Base-by-base conservation (phyloP, 2,329 filamentous ascomycete species). In the Calycina marina region DNA sequence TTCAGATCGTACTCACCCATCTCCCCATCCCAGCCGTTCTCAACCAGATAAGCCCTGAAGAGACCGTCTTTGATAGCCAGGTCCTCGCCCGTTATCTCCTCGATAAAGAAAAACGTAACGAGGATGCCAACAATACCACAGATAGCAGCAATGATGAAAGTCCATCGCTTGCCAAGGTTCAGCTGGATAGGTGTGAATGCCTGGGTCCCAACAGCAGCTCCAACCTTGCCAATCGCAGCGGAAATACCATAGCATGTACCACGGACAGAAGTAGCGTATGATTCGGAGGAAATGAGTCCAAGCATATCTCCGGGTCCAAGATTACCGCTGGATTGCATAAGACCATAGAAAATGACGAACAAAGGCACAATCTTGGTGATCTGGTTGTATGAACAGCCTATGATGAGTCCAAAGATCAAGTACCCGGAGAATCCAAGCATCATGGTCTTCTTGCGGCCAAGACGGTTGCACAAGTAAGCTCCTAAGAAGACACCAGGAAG, bases 101-200 rank as follows among this genome's bases (percentile, higher is more conserved):
- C 59, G 1, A 67, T 52, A 29, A 65, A 65, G 40, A 65, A 56
- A 30, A 48, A 63, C 0, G 61, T 65, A 4, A 66, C 61, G 4
- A 61, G 17, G 6, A 66, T 52, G 0, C 63, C 63, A 1, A 52
- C 54, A 9, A 66, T 55, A 11, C 62, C 63, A 31, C 59, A 63
- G 18, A 66, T 63, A 2, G 63, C 63, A 6, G 62, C 63, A 31
- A 67, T 59, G 37, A 67, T 64, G 30, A 67, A 66, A 0, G 62
- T 66, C 60, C 60, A 65, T 18, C 53, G 53, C 42, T 65, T 61
- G 0, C 62, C 62, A 1, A 65, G 48, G 24, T 58, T 47, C 4
- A 46, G 48, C 32, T 63, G 53, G 16, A 65, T 63, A 0, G 61
- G 62, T 4, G 55, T 62, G 31, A 67, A 66, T 0, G 59, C 63